Conservation (phyloP, 179 eudicot species). For the Sideroxylon spinosum region DNA sequence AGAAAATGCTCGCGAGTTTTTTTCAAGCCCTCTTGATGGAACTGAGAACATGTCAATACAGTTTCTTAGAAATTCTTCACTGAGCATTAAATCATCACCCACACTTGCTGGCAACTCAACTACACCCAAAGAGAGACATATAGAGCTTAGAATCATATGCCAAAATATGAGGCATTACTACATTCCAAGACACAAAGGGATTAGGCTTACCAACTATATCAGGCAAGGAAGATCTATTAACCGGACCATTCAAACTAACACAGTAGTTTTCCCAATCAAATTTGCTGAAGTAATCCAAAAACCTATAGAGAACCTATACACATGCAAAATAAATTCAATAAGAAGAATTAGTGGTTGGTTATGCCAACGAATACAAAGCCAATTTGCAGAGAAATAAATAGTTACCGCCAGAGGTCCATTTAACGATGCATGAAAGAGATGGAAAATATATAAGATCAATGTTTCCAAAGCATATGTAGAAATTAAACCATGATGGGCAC, state of each 20-base stretch:
- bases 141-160: background rate
- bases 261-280: conserved; percentile 36
- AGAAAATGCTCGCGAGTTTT: conserved; percentile 27
- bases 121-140: conserved; percentile 20
- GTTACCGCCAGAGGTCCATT: conserved; percentile 39
- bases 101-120: conserved; percentile 32
- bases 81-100: conserved; percentile 26
- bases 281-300: conserved; percentile 46
- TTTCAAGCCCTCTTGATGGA: conserved; percentile 32
- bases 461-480: conserved; percentile 58
- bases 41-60: conserved; percentile 40
- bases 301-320: conserved; percentile 42
- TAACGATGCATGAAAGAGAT: conserved; percentile 33
- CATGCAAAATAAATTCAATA: background rate
- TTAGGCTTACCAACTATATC: conserved; percentile 36
- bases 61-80: conserved; percentile 36
- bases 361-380: background rate
- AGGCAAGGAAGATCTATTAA: conserved; percentile 40
- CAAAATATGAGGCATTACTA: background rate
- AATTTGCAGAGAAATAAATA: background rate
- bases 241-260: conserved; percentile 53
- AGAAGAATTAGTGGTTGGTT: background rate
- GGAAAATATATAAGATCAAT: conserved; percentile 43
- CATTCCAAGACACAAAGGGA: background rate
- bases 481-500: conserved; percentile 51